These are phyloP conservation scores for Sicyos baderoa DNA, from an alignment of 306 rosid species.

Conservation along the genomic window DNA sequence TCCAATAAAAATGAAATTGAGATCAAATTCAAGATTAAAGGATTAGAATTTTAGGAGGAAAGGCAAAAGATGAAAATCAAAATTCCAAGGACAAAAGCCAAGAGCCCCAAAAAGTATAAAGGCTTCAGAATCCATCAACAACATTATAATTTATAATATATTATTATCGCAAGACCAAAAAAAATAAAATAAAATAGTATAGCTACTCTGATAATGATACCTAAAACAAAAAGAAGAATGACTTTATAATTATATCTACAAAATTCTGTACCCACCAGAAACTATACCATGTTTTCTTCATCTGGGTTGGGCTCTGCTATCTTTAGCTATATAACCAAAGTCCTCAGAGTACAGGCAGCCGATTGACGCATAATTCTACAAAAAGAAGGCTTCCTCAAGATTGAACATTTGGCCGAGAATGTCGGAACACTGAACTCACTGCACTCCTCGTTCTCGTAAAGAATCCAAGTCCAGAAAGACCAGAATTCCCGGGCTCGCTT, in stretches of 20 bases:
- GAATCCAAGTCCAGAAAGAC: slow-evolving; percentile 41
- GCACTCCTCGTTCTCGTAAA: slow-evolving; percentile 54
- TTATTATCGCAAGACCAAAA: slow-evolving; percentile 1
- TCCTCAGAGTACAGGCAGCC: background rate
- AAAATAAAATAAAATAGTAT: background rate
- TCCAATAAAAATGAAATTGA: no score
- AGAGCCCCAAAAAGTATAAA: background rate
- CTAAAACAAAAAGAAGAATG: background rate
- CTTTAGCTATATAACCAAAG: slow-evolving; percentile 15
- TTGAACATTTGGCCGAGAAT: slow-evolving; percentile 34
- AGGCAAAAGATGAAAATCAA: background rate
- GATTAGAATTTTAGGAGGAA: no score
- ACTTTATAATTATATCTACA: slow-evolving; percentile 33
- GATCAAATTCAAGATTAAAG: no score
- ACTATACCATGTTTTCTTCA: slow-evolving; percentile 13
- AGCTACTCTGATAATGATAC: background rate
- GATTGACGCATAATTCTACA: background rate
- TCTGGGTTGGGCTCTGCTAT: slow-evolving; percentile 36
- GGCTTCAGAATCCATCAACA: slow-evolving; percentile 4
- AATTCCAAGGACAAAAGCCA: background rate
- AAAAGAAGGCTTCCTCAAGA: slow-evolving; percentile 8
- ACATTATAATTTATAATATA: background rate
- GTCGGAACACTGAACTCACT: slow-evolving; percentile 33
- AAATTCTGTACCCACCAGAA: slow-evolving; percentile 52
- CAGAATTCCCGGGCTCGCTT: slow-evolving; percentile 38